Percentiles rank a stretch among this genome's conserved stretches.
phyloP scores from a whole-genome alignment of 73 alveolate species.

The Symbiodinium natans region DNA sequence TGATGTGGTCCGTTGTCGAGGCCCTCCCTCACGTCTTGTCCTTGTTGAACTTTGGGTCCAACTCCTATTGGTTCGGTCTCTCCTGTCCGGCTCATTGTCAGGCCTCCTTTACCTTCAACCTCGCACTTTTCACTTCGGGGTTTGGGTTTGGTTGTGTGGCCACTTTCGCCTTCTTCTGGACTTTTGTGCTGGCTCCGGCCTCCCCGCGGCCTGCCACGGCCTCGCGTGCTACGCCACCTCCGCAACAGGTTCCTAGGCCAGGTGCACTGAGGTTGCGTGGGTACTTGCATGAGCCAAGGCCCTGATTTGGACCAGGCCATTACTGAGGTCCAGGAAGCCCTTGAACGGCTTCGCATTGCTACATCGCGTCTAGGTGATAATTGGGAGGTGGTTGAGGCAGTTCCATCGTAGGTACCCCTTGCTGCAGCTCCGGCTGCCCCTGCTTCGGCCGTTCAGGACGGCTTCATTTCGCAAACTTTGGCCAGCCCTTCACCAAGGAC shows the following conservation, averaged over 20 bases:
- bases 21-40: neutral
- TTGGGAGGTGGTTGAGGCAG: neutral
- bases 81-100: neutral
- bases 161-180: neutral
- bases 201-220: neutral
- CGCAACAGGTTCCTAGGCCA: neutral
- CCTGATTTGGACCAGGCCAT: neutral
- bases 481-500: neutral
- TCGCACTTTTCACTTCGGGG: neutral
- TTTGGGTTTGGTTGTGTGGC: neutral
- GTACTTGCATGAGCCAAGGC: neutral
- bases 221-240: neutral
- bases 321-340: neutral
- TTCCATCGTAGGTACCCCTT: neutral
- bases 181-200: neutral
- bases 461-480: too few species aligned
- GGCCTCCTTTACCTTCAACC: neutral
- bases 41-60: neutral
- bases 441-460: too few species aligned
- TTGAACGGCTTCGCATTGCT: neutral
- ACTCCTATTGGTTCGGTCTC: neutral
- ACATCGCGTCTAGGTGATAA: neutral
- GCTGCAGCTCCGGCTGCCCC: neutral
- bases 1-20: too few species aligned
- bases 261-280: neutral